A percentile compares a stretch with the other conserved stretches of the same genome.
phyloP scores from a whole-genome alignment of 257 asterid genomes.

The Eustoma russellianum region DNA sequence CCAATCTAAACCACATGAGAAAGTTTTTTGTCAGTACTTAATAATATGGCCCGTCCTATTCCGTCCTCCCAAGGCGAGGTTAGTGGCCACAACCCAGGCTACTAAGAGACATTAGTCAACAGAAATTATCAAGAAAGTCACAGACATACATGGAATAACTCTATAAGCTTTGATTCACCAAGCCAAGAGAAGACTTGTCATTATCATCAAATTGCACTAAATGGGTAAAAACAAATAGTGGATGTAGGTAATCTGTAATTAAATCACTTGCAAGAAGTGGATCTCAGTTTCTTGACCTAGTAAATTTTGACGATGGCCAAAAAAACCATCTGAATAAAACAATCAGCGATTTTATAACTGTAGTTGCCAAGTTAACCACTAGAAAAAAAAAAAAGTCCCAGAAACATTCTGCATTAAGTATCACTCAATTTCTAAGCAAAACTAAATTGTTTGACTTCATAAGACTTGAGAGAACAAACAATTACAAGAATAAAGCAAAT shows the following conservation, averaged over 20 bases:
- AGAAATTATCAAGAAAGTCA: neutral
- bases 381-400: too few relatives aligned
- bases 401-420: neutral
- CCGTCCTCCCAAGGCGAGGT: neutral
- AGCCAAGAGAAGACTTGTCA: neutral
- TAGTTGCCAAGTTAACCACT: too few relatives aligned
- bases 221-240: neutral
- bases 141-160: neutral
- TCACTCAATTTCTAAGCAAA: neutral
- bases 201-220: neutral
- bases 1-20: slow-evolving; percentile 47
- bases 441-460: slow-evolving; percentile 3
- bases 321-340: too few relatives aligned
- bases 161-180: neutral
- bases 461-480: slow-evolving; percentile 2
- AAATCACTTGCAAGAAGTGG: too few relatives aligned
- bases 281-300: too few relatives aligned
- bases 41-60: neutral
- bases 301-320: too few relatives aligned
- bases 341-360: too few relatives aligned
- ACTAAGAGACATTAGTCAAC: neutral
- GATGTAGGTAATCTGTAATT: too few relatives aligned
- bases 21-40: neutral
- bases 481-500: slow-evolving; percentile 1
- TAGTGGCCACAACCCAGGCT: neutral